Evolutionary conservation across 75 land plant genomes (phyloP).

Genomic region (Picea sitchensis): DNA sequence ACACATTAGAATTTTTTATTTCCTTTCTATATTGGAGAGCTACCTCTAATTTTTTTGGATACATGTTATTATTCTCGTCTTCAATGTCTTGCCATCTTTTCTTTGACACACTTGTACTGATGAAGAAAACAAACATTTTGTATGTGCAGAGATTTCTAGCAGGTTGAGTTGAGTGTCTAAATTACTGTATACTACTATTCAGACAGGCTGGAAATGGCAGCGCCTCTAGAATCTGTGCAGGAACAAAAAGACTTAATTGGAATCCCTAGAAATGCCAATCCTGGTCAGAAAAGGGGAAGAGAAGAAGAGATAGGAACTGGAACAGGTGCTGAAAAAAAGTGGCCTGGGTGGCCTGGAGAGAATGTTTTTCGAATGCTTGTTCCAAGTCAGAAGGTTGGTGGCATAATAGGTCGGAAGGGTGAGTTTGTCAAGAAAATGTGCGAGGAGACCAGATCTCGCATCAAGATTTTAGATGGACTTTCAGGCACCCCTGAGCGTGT

Average conservation of each 20-base stretch:
- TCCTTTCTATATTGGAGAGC: not conserved
- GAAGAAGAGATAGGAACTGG: slow-evolving; percentile 21
- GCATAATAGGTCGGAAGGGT: slow-evolving; percentile 52
- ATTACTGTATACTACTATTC: not conserved
- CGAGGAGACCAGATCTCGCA: slow-evolving; percentile 44
- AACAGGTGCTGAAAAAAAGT: slow-evolving; percentile 28
- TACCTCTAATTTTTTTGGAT: not conserved
- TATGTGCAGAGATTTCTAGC: not conserved
- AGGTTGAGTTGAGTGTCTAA: not conserved
- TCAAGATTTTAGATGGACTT: slow-evolving; percentile 50
- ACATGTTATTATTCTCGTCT: not conserved
- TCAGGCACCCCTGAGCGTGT: slow-evolving; percentile 47
- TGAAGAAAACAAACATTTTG: not conserved
- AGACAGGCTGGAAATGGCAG: not conserved
- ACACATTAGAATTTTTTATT: not conserved
- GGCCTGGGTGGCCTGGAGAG: slow-evolving; percentile 62
- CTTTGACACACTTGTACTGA: not conserved
- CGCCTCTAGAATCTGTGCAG: not conserved
- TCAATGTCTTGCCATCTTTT: not conserved
- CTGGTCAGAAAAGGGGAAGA: slow-evolving; percentile 27
- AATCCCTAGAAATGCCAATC: slow-evolving; percentile 2
- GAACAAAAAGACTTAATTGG: slow-evolving; percentile 2
- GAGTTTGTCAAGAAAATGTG: slow-evolving; percentile 57
- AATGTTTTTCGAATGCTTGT: slow-evolving; percentile 44
- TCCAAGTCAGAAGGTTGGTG: slow-evolving; percentile 48